Evolutionary conservation across 805 yeast species (phyloP).

Genomic region (Sugiyamaella americana): DNA sequence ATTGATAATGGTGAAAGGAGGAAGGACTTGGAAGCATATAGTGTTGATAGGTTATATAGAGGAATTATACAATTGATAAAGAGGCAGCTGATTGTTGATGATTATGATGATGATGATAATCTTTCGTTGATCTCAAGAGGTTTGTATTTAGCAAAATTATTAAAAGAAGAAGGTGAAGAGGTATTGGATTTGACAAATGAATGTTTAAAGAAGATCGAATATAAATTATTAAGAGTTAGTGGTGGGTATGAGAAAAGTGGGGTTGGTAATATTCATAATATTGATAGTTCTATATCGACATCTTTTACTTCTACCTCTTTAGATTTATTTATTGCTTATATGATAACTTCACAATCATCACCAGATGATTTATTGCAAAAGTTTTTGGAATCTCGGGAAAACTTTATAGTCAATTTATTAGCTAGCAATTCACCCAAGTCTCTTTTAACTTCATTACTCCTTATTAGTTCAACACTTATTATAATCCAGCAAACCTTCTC

Average conservation of each 20-base stretch:
- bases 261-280: too few relatives aligned
- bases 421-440: not conserved
- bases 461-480: conserved; percentile 13
- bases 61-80: conserved; percentile 5
- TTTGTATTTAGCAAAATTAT: conserved; percentile 3
- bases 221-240: not conserved
- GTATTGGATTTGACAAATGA: not conserved
- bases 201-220: not conserved
- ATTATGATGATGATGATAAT: not conserved
- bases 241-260: too few relatives aligned
- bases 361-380: conserved; percentile 13
- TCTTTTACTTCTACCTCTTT: conserved; percentile 12
- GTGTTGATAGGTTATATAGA: conserved; percentile 2
- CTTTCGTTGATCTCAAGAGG: conserved; percentile 1
- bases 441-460: conserved; percentile 1
- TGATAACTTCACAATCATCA: conserved; percentile 15
- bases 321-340: conserved; percentile 20
- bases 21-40: not conserved
- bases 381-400: not conserved
- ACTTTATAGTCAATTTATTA: too few relatives aligned
- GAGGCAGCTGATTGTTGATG: conserved; percentile 1
- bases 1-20: not conserved
- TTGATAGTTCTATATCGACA: too few relatives aligned
- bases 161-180: not conserved
- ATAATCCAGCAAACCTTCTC: conserved; percentile 14